Evolutionary conservation across 352 stramenopile genomes (phyloP), one percentile per base, ranked within the genome.

Genomic region (Pythium brassicae): DNA sequence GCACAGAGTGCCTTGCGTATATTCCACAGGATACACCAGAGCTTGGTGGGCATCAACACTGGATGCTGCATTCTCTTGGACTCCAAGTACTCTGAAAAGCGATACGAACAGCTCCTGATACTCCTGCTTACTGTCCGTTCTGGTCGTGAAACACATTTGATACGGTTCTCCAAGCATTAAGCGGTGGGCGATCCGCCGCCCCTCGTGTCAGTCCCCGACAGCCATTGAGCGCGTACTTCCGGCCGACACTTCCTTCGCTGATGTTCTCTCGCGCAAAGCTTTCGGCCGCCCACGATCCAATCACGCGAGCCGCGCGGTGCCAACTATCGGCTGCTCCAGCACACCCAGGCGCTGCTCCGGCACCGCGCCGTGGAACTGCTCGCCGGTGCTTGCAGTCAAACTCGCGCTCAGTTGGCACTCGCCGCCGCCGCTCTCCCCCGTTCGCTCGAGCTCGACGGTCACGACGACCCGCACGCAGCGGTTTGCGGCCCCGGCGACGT

Each of bases 101-200:
- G n/a, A n/a, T n/a, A n/a, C n/a, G n/a, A n/a, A n/a, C n/a, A n/a
- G n/a, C n/a, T n/a, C n/a, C n/a, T n/a, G n/a, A n/a, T n/a, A n/a
- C n/a, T n/a, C n/a, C n/a, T n/a, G n/a, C n/a, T n/a, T n/a, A n/a
- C n/a, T n/a, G n/a, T n/a, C n/a, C 11, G 62, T 65, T 0, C 77
- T 71, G 45, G 78, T 83, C 3, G 80, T 84, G 56, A 93, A 93
- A 53, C 82, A 80, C 25, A 91, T 74, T 29, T 61, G 35, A 15
- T 65, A 87, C 3, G 61, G 71, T 34, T 87, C 77, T 12, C 83
- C 83, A 6, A 93, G 61, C 23, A 10, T 87, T 59, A 34, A 93
- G 63, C 25, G 83, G 66, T 39, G 78, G 89, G 49, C 78, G 69
- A 0, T 80, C 83, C 2, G 78, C 83, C 1, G 71, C 74, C 4